phyloP scores from a whole-genome alignment of 1,284 basidiomycete species.

The Austroboletus niveus region DNA sequence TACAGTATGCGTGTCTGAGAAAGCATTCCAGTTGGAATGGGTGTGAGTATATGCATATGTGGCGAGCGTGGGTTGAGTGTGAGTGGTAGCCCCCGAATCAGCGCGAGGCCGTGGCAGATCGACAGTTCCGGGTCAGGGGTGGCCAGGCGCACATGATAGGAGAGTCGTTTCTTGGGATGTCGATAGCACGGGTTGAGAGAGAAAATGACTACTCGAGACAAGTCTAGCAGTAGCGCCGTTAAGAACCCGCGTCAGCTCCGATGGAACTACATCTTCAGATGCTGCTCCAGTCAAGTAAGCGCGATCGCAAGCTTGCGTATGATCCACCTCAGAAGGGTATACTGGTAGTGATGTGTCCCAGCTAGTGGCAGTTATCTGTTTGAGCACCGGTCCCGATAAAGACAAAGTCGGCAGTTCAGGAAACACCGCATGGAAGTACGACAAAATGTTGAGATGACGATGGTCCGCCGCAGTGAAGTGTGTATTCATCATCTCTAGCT shows the following conservation, averaged over 20 bases:
- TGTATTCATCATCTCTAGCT: conserved; percentile 26
- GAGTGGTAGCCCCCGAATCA: conserved; percentile 56
- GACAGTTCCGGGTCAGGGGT: conserved; percentile 57
- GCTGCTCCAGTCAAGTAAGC: conserved; percentile 70
- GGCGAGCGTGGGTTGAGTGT: conserved; percentile 22
- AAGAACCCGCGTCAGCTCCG: conserved; percentile 69
- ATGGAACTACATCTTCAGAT: conserved; percentile 67
- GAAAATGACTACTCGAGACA: conserved; percentile 33
- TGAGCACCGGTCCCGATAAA: conserved; percentile 13
- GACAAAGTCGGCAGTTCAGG: conserved; percentile 23
- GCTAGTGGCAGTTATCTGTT: conserved; percentile 36
- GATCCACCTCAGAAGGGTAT: conserved; percentile 68
- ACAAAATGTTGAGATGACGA: conserved; percentile 70
- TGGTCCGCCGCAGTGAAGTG: conserved; percentile 74
- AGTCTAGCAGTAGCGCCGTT: conserved; percentile 83
- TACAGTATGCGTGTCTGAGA: conserved; percentile 51
- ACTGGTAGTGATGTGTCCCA: conserved; percentile 79
- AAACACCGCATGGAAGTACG: conserved; percentile 78
- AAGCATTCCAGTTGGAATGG: conserved; percentile 53
- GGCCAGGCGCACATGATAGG: conserved; percentile 58
- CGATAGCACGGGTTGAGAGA: neutral
- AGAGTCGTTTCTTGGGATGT: neutral
- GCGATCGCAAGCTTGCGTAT: conserved; percentile 51
- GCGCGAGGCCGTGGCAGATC: conserved; percentile 65
- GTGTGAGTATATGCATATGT: conserved; percentile 73